These are phyloP conservation scores for Colletotrichum viniferum DNA, from an alignment of 2,329 filamentous ascomycete genomes.

Conservation along the genomic window DNA sequence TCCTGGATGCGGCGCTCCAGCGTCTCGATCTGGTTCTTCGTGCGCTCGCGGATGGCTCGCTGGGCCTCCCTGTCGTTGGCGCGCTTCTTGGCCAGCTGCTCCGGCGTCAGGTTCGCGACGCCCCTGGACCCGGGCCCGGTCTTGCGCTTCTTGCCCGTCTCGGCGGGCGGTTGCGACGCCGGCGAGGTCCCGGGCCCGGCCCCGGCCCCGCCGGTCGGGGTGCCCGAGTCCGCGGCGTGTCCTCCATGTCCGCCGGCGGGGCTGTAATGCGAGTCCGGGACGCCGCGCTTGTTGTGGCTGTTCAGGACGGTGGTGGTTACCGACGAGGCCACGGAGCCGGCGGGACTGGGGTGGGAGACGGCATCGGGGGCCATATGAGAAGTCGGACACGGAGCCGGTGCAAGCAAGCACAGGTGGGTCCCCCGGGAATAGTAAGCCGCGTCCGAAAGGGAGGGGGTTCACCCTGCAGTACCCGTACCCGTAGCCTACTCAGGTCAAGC, in stretches of 20 bases:
- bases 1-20: slow-evolving; percentile 76
- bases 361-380: slow-evolving; percentile 20
- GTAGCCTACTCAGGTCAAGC: not conserved
- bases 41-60: slow-evolving; percentile 82
- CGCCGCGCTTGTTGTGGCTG: slow-evolving; percentile 15
- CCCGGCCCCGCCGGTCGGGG: not conserved
- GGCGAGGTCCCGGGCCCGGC: not conserved
- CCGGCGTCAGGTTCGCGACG: slow-evolving; percentile 70
- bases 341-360: slow-evolving; percentile 19
- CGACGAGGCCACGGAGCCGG: slow-evolving; percentile 20
- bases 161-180: slow-evolving; percentile 12
- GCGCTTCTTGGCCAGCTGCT: slow-evolving; percentile 73
- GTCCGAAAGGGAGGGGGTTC: not conserved
- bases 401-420: not conserved
- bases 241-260: slow-evolving; percentile 2
- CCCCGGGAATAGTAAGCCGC: not conserved
- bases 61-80: slow-evolving; percentile 82
- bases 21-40: slow-evolving; percentile 77
- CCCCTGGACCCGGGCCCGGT: slow-evolving; percentile 49
- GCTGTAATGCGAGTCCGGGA: slow-evolving; percentile 2
- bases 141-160: slow-evolving; percentile 49
- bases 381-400: not conserved
- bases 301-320: not conserved
- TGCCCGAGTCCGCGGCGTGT: not conserved
- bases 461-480: not conserved